Evolutionary conservation across 2,329 filamentous ascomycete genomes (phyloP).

Genomic region (Cladorrhinum sp.): DNA sequence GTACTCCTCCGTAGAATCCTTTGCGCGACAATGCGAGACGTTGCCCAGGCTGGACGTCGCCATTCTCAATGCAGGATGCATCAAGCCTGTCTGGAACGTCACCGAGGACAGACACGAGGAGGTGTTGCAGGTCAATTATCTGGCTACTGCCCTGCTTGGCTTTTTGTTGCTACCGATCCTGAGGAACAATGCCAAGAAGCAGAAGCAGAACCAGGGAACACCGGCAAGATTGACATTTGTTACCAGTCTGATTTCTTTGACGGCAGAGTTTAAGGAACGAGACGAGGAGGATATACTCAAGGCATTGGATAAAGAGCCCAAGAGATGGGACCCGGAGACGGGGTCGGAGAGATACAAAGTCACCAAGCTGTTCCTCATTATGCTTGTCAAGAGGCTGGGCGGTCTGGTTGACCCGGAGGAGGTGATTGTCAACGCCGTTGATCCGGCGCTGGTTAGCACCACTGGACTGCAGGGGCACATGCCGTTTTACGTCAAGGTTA

Average conservation of each 20-base stretch:
- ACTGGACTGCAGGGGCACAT: neutral
- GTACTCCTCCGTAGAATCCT: slow-evolving; percentile 40
- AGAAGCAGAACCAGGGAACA: no score
- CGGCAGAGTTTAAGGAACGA: neutral
- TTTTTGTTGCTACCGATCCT: slow-evolving; percentile 47
- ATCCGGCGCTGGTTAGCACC: slow-evolving; percentile 13
- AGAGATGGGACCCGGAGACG: slow-evolving; percentile 21
- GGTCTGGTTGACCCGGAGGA: slow-evolving; percentile 26
- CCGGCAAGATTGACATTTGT: slow-evolving; percentile 3
- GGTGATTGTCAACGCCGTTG: slow-evolving; percentile 29
- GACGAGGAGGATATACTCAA: slow-evolving; percentile 29
- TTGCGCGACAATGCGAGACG: slow-evolving; percentile 32
- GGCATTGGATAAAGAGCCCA: slow-evolving; percentile 14
- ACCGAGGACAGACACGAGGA: slow-evolving; percentile 39
- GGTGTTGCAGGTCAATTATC: slow-evolving; percentile 48
- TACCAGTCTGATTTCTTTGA: neutral
- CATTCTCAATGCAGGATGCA: slow-evolving; percentile 36
- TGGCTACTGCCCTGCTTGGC: slow-evolving; percentile 47
- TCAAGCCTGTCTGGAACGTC: slow-evolving; percentile 26
- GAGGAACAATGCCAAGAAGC: slow-evolving; percentile 27
- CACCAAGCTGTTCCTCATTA: neutral
- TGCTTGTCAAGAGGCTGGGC: slow-evolving; percentile 29
- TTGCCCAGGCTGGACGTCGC: slow-evolving; percentile 37
- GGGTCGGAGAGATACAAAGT: slow-evolving; percentile 12
- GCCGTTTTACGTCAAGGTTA: neutral